Percentiles rank a stretch among this genome's conserved stretches.
Evolutionary conservation across 768 basidiomycete species (phyloP).

Genomic region (Mycena indigotica): DNA sequence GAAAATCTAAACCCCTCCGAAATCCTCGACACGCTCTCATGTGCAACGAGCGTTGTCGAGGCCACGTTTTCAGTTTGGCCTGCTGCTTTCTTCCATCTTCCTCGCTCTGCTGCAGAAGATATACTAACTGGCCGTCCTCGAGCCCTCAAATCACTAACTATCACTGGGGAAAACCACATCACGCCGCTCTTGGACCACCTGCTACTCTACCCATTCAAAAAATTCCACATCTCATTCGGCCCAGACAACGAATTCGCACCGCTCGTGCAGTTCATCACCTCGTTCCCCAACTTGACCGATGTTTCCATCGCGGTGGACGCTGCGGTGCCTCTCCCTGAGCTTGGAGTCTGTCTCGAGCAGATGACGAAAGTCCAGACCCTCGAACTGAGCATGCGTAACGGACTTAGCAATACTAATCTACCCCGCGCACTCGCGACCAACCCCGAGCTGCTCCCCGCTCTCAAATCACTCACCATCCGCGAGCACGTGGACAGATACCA

Average conservation of each 20-base stretch:
- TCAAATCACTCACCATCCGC: constrained; percentile 4
- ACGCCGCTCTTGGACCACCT: constrained; percentile 8
- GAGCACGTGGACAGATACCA: constrained; percentile 21
- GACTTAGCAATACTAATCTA: constrained; percentile 13
- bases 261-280: constrained; percentile 7
- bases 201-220: constrained; percentile 2
- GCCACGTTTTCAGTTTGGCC: constrained; percentile 14
- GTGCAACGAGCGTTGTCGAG: background rate
- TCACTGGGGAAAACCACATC: constrained; percentile 11
- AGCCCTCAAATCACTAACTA: constrained; percentile 5
- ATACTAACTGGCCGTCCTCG: background rate
- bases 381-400: constrained; percentile 6
- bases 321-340: background rate
- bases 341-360: constrained; percentile 6
- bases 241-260: constrained; percentile 4
- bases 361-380: constrained; percentile 1
- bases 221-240: constrained; percentile 3
- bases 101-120: background rate
- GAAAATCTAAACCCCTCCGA: constrained; percentile 18
- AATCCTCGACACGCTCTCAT: constrained; percentile 6
- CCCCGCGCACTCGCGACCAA: constrained; percentile 5
- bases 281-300: background rate
- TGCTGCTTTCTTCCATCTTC: constrained; percentile 1
- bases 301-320: constrained; percentile 6
- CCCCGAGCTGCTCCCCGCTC: constrained; percentile 2